Evolutionary conservation across 2,329 filamentous ascomycete species (phyloP), one percentile per base, ranked within the genome.

Genomic region (Penicillium brevicompactum): DNA sequence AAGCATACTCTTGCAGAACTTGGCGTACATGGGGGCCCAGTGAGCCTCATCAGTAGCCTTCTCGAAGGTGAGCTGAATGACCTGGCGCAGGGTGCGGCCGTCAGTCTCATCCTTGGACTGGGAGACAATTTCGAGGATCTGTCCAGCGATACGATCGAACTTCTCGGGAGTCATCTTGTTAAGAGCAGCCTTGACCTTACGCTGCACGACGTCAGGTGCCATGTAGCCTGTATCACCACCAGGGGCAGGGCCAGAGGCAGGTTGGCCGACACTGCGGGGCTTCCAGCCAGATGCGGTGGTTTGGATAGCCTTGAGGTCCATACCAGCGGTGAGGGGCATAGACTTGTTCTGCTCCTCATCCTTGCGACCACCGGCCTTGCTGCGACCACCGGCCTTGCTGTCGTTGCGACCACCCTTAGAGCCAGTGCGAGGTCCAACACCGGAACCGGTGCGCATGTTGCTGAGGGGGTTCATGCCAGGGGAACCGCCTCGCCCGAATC

Each of bases 151-250:
- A 79, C 88, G 92, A 73, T 96, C 92, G 68, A 99, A 99, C 72
- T 97, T 99, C 79, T 99, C 94, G 0, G 94, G 94, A 0, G 94
- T 97, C 94, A 99, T 97, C 88, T 99, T 99, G 87, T 99, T 99
- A 68, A 99, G 82, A 58, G 90, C 90, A 61, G 92, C 89, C 87
- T 99, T 99, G 74, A 99, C 94, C 87, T 99, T 99, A 66, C 93
- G 88, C 80, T 99, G 94, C 55, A 99, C 94, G 81, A 94, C 86
- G 67, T 93, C 91, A 22, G 94, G 93, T 62, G 95, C 86, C 78
- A 97, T 84, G 67, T 90, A 83, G 48, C 80, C 79, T 8, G 18
- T 18, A 18, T 81, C 79, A 16, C 77, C 78, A 59, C 78, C 79
- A 64, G 78, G 74, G 56, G 79, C 73, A 60, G 79, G 76, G 53